phyloP scores from a whole-genome alignment of 1,284 basidiomycete species.

The Anthracocystis walkeri region DNA sequence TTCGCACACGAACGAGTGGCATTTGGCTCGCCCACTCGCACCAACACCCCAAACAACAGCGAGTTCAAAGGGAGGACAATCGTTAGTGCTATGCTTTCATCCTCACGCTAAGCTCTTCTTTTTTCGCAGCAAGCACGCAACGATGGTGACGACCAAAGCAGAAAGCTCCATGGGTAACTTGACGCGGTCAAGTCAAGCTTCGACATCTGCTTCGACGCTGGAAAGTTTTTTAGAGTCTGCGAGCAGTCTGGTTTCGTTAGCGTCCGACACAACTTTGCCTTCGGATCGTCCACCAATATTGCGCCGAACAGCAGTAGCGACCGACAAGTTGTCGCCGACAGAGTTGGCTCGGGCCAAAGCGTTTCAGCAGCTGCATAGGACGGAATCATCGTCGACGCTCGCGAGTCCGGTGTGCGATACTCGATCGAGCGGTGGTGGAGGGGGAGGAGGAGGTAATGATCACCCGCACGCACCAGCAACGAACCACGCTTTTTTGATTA shows the following conservation, averaged over 20 bases:
- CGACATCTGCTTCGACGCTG: constrained; percentile 43
- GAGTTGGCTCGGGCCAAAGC: constrained; percentile 31
- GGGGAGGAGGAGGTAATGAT: no score
- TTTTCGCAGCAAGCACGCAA: background rate
- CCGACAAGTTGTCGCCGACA: constrained; percentile 19
- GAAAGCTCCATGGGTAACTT: constrained; percentile 14
- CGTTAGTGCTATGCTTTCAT: constrained; percentile 24
- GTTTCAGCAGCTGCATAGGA: constrained; percentile 21
- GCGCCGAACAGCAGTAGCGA: constrained; percentile 1
- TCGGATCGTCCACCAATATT: constrained; percentile 33
- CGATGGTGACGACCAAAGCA: constrained; percentile 7
- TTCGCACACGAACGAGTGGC: no score
- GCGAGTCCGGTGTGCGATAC: background rate
- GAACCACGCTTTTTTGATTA: constrained; percentile 52
- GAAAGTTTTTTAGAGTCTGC: constrained; percentile 39
- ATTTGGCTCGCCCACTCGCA: background rate
- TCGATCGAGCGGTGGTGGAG: no score
- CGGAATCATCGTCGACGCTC: constrained; percentile 2
- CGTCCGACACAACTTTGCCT: background rate
- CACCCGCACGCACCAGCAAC: constrained; percentile 21
- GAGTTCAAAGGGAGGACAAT: background rate
- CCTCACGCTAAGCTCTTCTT: background rate
- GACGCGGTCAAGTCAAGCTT: constrained; percentile 44
- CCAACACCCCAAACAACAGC: background rate
- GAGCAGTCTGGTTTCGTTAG: constrained; percentile 15